Percentiles rank a stretch among this genome's conserved stretches.
Conservation (phyloP, 1,284 basidiomycete genomes). For the Melanopsichium pennsylvanicum region DNA sequence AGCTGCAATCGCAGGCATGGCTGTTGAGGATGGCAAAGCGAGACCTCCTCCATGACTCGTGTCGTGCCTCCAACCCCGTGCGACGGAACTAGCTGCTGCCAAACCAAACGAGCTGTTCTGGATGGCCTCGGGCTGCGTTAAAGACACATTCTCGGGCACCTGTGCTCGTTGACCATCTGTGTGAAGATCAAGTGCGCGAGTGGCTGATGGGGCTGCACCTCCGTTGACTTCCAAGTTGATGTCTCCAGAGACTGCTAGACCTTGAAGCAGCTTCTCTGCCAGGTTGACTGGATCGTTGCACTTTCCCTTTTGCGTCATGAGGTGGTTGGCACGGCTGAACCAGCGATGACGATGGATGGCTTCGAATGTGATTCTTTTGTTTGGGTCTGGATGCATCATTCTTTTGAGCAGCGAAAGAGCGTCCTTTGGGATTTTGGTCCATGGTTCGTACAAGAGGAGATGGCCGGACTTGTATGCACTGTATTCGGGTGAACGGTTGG, state of each 20-base stretch:
- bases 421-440: constrained; percentile 75
- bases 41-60: constrained; percentile 14
- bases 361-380: constrained; percentile 51
- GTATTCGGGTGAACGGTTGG: constrained; percentile 80
- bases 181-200: constrained; percentile 52
- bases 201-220: constrained; percentile 20
- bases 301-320: constrained; percentile 54
- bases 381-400: constrained; percentile 61
- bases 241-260: constrained; percentile 62
- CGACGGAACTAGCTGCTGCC: constrained; percentile 18
- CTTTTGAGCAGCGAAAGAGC: constrained; percentile 67
- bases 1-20: constrained; percentile 40
- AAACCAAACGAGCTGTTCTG: constrained; percentile 38
- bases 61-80: constrained; percentile 25
- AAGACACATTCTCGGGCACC: constrained; percentile 60
- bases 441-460: constrained; percentile 77
- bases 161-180: constrained; percentile 60
- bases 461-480: constrained; percentile 77
- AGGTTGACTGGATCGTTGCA: constrained; percentile 62
- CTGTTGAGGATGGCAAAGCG: constrained; percentile 49
- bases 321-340: constrained; percentile 58
- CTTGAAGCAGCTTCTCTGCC: constrained; percentile 63
- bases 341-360: constrained; percentile 62
- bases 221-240: constrained; percentile 45
- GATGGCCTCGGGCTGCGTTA: constrained; percentile 63